Percentiles rank a stretch among this genome's conserved stretches.
Conservation (phyloP, 2,329 filamentous ascomycete species). For the Hymenoscyphus albidus region DNA sequence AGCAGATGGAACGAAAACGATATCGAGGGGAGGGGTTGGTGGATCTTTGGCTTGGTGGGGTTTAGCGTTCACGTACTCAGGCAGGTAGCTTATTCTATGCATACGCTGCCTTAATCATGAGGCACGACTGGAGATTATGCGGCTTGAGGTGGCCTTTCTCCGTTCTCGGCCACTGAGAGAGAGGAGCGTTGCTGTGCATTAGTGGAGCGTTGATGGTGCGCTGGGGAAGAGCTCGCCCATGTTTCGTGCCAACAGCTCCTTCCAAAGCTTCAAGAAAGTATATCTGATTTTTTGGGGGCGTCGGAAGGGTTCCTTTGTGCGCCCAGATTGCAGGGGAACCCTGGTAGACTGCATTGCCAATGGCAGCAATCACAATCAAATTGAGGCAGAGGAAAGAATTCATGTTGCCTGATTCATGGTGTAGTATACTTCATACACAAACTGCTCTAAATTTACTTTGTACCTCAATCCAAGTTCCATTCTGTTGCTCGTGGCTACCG, state of each 20-base stretch:
- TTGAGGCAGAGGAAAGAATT: not conserved
- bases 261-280: not conserved
- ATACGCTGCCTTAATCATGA: not conserved
- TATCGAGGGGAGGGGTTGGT: conserved; percentile 13
- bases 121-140: not conserved
- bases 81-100: not conserved
- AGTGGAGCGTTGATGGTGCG: not conserved
- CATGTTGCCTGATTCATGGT: conserved; percentile 1
- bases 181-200: no score
- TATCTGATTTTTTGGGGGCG: not conserved
- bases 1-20: not conserved
- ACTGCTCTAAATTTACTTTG: not conserved
- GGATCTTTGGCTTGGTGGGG: not conserved
- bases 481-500: not conserved
- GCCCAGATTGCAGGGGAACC: not conserved
- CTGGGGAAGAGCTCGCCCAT: not conserved
- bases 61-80: not conserved
- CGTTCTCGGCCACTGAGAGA: not conserved
- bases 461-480: no score
- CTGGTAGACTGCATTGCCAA: not conserved
- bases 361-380: not conserved
- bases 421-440: not conserved
- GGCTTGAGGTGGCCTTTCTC: not conserved
- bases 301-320: not conserved
- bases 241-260: not conserved